Percentiles rank a stretch among this genome's conserved stretches.
Conservation (phyloP, 2,329 filamentous ascomycete species). For the Mycosphaerella arachidis region DNA sequence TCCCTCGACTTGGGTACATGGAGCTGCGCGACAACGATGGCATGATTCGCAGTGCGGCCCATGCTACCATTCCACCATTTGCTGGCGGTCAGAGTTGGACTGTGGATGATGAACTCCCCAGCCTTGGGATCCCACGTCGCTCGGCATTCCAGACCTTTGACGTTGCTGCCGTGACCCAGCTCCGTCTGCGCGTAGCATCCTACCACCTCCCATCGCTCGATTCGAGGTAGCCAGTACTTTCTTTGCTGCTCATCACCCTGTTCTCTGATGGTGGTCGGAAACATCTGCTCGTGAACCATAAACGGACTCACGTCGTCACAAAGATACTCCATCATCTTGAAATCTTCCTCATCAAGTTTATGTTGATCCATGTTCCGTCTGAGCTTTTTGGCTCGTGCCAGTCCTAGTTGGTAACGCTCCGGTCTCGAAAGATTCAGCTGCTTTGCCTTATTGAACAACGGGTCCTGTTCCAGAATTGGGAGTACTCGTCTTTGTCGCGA, state of each 20-base stretch:
- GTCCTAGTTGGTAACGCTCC: constrained; percentile 49
- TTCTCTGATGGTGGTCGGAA: constrained; percentile 48
- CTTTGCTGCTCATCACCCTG: constrained; percentile 47
- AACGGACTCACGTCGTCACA: constrained; percentile 52
- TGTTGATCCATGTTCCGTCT: constrained; percentile 44
- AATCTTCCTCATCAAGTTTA: constrained; percentile 48
- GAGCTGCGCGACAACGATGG: constrained; percentile 52
- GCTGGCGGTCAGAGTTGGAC: constrained; percentile 49
- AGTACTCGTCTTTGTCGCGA: constrained; percentile 46
- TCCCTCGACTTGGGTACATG: constrained; percentile 38
- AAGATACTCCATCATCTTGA: constrained; percentile 50
- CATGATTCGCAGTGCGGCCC: constrained; percentile 52
- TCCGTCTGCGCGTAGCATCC: constrained; percentile 52
- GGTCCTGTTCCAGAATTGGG: constrained; percentile 42
- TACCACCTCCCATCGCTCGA: constrained; percentile 48
- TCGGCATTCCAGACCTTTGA: constrained; percentile 47
- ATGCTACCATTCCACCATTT: constrained; percentile 55
- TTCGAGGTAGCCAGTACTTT: constrained; percentile 47
- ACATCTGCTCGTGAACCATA: constrained; percentile 50
- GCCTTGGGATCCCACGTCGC: constrained; percentile 44
- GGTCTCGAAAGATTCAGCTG: constrained; percentile 50
- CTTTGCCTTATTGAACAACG: constrained; percentile 48
- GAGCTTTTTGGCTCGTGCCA: constrained; percentile 50
- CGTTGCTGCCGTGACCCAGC: constrained; percentile 51
- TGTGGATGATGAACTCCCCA: constrained; percentile 49